A percentile compares a stretch with the other conserved stretches of the same genome.
phyloP scores from a whole-genome alignment of 192 early-diverging fungal genomes.

The Backusella luteola region DNA sequence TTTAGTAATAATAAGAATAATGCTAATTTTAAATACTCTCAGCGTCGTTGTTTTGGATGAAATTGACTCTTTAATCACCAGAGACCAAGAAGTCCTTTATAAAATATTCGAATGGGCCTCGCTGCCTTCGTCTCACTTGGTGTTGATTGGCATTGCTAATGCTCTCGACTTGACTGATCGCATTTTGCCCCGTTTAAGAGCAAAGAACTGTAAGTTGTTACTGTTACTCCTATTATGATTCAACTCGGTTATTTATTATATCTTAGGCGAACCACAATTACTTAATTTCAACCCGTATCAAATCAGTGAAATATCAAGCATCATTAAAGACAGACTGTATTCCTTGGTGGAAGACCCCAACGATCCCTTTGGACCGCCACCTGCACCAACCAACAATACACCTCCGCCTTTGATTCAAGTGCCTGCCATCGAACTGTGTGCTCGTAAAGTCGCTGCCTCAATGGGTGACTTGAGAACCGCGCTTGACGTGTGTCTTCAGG shows the following conservation, averaged over 20 bases:
- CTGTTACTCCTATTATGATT: not conserved
- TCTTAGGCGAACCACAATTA: slow-evolving; percentile 62
- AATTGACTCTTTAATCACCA: slow-evolving; percentile 83
- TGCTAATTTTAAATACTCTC: not conserved
- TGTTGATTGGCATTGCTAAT: slow-evolving; percentile 92
- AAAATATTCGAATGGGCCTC: slow-evolving; percentile 81
- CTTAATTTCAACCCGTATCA: slow-evolving; percentile 90
- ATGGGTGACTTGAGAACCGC: slow-evolving; percentile 84
- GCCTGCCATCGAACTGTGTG: slow-evolving; percentile 87
- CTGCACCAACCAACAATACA: slow-evolving; percentile 3
- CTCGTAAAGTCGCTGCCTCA: slow-evolving; percentile 83
- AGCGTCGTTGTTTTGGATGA: slow-evolving; percentile 90
- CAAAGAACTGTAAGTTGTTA: slow-evolving; percentile 64
- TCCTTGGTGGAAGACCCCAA: slow-evolving; percentile 41
- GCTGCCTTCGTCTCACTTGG: slow-evolving; percentile 59
- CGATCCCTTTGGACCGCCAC: slow-evolving; percentile 7
- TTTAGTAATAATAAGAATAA: not conserved
- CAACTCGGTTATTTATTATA: not conserved
- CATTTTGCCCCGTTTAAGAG: slow-evolving; percentile 82
- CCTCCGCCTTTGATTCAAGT: slow-evolving; percentile 68
- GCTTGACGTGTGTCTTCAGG: slow-evolving; percentile 80
- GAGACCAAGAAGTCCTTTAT: slow-evolving; percentile 83
- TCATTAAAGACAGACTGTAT: slow-evolving; percentile 81
- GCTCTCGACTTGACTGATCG: slow-evolving; percentile 89
- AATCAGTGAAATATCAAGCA: slow-evolving; percentile 79